These are phyloP conservation scores for Aspergillus cristatus DNA, from an alignment of 495 filamentous ascomycete species.

Conservation along the genomic window DNA sequence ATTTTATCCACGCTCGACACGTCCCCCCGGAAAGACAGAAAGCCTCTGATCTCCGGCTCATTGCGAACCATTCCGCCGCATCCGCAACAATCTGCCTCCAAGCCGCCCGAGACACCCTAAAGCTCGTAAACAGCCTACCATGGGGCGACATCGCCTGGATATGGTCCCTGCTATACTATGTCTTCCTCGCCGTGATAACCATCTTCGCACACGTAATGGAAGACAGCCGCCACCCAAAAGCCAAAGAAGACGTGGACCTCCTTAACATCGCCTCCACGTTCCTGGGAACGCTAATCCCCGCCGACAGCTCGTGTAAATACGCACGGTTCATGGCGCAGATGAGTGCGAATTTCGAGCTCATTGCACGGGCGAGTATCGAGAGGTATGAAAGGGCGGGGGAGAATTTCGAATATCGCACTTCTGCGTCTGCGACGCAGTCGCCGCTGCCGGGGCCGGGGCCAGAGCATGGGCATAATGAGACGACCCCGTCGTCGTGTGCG, in stretches of 20 bases:
- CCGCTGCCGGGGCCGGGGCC: too few relatives aligned
- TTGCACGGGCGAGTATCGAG: constrained; percentile 78
- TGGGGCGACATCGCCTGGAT: constrained; percentile 89
- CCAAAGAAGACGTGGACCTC: constrained; percentile 72
- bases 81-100: constrained; percentile 75
- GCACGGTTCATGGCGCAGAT: constrained; percentile 85
- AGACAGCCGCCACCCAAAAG: constrained; percentile 69
- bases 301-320: constrained; percentile 59
- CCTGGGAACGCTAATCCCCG: constrained; percentile 58
- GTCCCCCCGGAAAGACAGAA: constrained; percentile 1
- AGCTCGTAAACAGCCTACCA: constrained; percentile 84
- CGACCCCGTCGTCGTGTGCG: too few relatives aligned
- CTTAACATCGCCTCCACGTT: constrained; percentile 87
- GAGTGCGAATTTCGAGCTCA: constrained; percentile 83
- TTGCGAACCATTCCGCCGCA: constrained; percentile 75
- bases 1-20: constrained; percentile 33
- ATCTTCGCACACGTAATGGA: constrained; percentile 92
- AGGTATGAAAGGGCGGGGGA: constrained; percentile 64
- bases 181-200: constrained; percentile 83
- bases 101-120: constrained; percentile 83
- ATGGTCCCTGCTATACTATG: constrained; percentile 92
- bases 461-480: too few relatives aligned
- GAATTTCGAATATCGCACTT: background rate
- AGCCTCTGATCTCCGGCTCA: constrained; percentile 4
- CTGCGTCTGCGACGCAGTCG: too few relatives aligned